These are phyloP conservation scores for Linderina pennispora DNA, from an alignment of 192 early-diverging fungal species.

Conservation along the genomic window DNA sequence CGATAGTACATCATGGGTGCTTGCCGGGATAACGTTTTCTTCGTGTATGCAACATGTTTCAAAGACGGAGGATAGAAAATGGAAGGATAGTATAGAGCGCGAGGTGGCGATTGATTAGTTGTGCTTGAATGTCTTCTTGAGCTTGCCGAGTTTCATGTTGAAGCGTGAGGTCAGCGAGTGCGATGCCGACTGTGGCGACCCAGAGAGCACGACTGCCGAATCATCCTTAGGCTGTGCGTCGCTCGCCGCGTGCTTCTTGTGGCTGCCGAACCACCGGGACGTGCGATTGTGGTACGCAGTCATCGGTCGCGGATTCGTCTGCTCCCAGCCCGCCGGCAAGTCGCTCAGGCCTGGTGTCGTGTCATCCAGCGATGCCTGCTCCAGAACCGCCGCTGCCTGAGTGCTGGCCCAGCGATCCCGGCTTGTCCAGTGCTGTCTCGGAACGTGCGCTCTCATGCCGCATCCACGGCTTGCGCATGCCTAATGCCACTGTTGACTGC, in stretches of 20 bases:
- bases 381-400: neutral
- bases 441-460: conserved; percentile 24
- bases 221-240: neutral
- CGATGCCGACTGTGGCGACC: conserved; percentile 7
- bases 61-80: neutral
- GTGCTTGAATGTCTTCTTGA: conserved; percentile 28
- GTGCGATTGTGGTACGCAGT: conserved; percentile 24
- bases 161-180: conserved; percentile 29
- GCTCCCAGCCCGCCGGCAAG: conserved; percentile 30
- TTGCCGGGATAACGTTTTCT: no score
- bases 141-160: conserved; percentile 31
- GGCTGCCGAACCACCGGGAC: conserved; percentile 22
- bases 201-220: conserved; percentile 1
- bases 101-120: neutral
- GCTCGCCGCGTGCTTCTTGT: neutral
- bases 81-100: neutral
- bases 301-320: conserved; percentile 22
- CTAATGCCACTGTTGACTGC: conserved; percentile 21
- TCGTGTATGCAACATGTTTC: neutral
- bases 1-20: no score
- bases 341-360: conserved; percentile 7
- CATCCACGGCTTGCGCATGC: conserved; percentile 27
- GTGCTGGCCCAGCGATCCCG: neutral
- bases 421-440: conserved; percentile 19
- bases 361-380: neutral